Conservation (phyloP, 176 grass and related monocot species). For the Phyllostachys edulis region DNA sequence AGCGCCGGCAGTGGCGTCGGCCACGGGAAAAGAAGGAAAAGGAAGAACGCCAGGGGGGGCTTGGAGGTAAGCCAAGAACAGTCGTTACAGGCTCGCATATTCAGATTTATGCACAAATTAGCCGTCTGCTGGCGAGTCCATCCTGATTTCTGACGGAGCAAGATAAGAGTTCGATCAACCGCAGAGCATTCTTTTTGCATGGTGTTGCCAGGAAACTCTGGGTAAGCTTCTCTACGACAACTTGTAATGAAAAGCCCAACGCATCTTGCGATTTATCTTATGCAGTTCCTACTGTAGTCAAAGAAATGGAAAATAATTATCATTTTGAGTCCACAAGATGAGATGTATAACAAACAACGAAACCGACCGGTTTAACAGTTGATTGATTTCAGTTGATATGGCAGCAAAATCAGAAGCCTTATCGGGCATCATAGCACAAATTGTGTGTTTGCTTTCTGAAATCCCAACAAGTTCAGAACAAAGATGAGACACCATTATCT, state of each 20-base stretch:
- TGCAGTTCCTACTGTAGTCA: neutral
- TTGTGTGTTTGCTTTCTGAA: no score
- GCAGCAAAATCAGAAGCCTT: no score
- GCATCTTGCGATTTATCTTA: neutral
- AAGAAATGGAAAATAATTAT: neutral
- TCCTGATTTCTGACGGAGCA: neutral
- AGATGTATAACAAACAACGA: neutral
- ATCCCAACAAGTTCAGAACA: no score
- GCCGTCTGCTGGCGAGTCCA: neutral
- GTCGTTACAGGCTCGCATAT: neutral
- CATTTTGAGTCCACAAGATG: neutral
- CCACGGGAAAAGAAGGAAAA: no score
- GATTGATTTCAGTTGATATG: no score
- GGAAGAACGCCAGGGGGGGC: no score
- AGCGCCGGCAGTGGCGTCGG: no score
- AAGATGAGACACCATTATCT: no score
- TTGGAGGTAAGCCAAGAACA: no score
- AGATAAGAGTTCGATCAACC: neutral
- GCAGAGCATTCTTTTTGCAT: neutral
- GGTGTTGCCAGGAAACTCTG: neutral
- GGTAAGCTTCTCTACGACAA: neutral
- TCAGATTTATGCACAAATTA: neutral
- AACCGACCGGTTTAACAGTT: no score
- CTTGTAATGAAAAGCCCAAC: neutral
- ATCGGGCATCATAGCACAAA: no score